Conservation (phyloP, 768 basidiomycete genomes). For the Macrolepiota albuminosa region DNA sequence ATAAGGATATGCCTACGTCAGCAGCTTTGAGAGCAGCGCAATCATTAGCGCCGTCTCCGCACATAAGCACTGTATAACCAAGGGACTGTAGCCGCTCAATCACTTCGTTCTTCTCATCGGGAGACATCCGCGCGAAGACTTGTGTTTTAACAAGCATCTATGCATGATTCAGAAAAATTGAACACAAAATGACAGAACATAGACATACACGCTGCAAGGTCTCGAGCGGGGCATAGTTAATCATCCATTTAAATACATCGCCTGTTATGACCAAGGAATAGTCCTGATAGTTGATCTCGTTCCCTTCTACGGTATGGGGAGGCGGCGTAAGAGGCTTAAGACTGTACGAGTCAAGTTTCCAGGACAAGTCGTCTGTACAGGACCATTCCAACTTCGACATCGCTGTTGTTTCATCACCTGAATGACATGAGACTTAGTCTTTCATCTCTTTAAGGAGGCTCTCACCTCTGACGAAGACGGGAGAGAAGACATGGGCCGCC, state of each 20-base stretch:
- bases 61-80: conserved; percentile 97
- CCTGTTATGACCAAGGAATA: conserved; percentile 91
- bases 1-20: conserved; percentile 94
- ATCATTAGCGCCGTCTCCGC: conserved; percentile 98
- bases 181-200: not conserved
- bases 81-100: conserved; percentile 90
- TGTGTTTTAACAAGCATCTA: conserved; percentile 98
- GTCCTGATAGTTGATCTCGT: conserved; percentile 75
- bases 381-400: conserved; percentile 80
- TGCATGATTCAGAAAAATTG: not conserved
- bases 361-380: conserved; percentile 81
- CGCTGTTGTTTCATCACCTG: conserved; percentile 51
- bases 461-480: conserved; percentile 71
- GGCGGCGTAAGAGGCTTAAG: conserved; percentile 75
- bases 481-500: conserved; percentile 85
- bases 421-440: not conserved
- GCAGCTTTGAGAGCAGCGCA: conserved; percentile 98
- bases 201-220: conserved; percentile 81
- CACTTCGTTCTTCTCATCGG: conserved; percentile 98
- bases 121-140: conserved; percentile 98
- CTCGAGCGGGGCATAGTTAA: conserved; percentile 90
- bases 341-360: conserved; percentile 86
- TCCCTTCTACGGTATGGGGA: conserved; percentile 63
- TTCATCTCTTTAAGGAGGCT: not conserved
- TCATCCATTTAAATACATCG: conserved; percentile 97